phyloP scores from a whole-genome alignment of 1,139 yeast genomes.

The Pneumocystis oryctolagi region DNA sequence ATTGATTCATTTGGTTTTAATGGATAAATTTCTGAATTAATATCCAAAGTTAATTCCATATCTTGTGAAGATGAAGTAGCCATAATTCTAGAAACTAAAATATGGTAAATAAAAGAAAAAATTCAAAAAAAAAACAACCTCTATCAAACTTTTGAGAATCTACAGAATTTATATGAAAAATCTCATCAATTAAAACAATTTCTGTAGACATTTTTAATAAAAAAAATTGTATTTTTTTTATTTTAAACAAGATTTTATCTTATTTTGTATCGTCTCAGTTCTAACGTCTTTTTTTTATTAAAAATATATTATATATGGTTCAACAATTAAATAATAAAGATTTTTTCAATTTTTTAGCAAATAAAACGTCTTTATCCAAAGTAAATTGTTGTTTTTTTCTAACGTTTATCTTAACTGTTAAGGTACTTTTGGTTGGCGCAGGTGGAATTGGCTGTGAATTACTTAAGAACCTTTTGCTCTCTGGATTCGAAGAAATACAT shows the following conservation, averaged over 20 bases:
- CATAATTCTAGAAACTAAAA: slow-evolving; percentile 59
- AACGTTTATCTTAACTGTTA: neutral
- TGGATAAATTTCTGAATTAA: slow-evolving; percentile 87
- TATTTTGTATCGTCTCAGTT: neutral
- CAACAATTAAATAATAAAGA: neutral
- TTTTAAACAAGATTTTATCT: neutral
- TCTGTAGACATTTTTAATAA: slow-evolving; percentile 7
- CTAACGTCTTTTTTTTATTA: neutral
- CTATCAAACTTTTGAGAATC: slow-evolving; percentile 87
- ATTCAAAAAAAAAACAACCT: slow-evolving; percentile 7
- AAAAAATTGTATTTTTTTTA: neutral
- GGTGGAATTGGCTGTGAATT: slow-evolving; percentile 99
- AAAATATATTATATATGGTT: neutral
- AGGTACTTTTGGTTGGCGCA: slow-evolving; percentile 80
- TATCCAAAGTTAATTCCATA: slow-evolving; percentile 72
- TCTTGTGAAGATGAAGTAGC: slow-evolving; percentile 77
- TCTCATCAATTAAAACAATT: slow-evolving; percentile 77
- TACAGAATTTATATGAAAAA: slow-evolving; percentile 70
- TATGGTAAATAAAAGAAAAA: neutral
- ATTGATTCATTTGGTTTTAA: slow-evolving; percentile 62
- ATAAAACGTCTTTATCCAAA: neutral
- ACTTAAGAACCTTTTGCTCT: slow-evolving; percentile 64
- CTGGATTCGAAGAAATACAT: slow-evolving; percentile 82
- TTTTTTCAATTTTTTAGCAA: neutral
- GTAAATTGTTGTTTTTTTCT: neutral